phyloP scores from a whole-genome alignment of 2,329 filamentous ascomycete species.

The Cordyceps cicadae region DNA sequence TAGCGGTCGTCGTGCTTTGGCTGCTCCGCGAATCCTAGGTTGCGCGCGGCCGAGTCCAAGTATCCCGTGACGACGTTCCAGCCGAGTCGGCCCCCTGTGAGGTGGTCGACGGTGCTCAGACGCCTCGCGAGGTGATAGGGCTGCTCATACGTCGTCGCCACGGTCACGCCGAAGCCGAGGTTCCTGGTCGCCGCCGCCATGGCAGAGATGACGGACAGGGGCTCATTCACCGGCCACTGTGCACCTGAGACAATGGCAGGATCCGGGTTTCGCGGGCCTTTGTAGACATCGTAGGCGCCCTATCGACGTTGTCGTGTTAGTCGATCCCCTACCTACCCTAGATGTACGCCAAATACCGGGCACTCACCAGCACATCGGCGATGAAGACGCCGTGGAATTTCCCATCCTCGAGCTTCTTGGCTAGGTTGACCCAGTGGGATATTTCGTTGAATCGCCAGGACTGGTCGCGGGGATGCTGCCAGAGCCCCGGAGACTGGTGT shows the following conservation, averaged over 20 bases:
- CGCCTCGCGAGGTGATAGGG: conserved; percentile 58
- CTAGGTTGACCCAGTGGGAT: conserved; percentile 52
- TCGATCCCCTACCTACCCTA: background rate
- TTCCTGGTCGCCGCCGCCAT: conserved; percentile 61
- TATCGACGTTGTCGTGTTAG: conserved; percentile 5
- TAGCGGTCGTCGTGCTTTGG: conserved; percentile 44
- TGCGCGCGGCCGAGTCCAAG: conserved; percentile 56
- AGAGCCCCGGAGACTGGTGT: conserved; percentile 38
- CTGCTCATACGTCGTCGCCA: conserved; percentile 60
- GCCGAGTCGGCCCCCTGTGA: conserved; percentile 49
- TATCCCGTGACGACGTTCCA: conserved; percentile 58
- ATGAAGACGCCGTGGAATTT: conserved; percentile 61
- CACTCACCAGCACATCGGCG: conserved; percentile 43
- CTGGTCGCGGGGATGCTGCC: conserved; percentile 56
- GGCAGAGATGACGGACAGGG: conserved; percentile 49
- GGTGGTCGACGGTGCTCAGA: conserved; percentile 59
- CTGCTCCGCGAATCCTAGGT: conserved; percentile 50
- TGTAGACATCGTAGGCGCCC: conserved; percentile 63
- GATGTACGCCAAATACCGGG: background rate
- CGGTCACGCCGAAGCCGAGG: conserved; percentile 61
- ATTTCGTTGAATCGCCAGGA: conserved; percentile 54
- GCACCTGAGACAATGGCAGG: conserved; percentile 54
- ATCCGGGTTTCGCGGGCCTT: conserved; percentile 40
- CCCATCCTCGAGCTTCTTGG: conserved; percentile 31
- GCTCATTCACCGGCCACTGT: conserved; percentile 66